Evolutionary conservation across 106 monocot genomes (phyloP).

Genomic region (Hemerocallis citrina): DNA sequence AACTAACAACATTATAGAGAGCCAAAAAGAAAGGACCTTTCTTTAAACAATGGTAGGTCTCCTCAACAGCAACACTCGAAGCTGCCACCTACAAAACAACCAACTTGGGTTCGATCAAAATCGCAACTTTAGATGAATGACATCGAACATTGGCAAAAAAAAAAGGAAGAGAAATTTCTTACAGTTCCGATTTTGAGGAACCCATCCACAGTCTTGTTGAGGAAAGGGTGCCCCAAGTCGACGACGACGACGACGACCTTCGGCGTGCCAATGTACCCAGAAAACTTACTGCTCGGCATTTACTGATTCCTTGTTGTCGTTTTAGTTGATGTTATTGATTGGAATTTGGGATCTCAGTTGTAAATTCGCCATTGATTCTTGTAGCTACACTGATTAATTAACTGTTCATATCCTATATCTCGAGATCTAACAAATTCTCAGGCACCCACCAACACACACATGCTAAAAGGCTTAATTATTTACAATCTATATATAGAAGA

Average conservation of each 20-base stretch:
- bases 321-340: no score
- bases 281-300: slow-evolving; percentile 41
- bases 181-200: slow-evolving; percentile 81
- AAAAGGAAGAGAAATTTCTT: background rate
- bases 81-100: slow-evolving; percentile 34
- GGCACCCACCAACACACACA: no score
- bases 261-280: slow-evolving; percentile 27
- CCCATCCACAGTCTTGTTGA: slow-evolving; percentile 80
- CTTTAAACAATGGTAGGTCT: slow-evolving; percentile 33
- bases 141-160: background rate
- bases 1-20: background rate
- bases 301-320: background rate
- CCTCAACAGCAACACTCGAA: slow-evolving; percentile 43
- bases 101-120: background rate
- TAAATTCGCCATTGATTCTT: no score
- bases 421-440: no score
- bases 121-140: no score
- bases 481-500: no score
- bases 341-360: no score
- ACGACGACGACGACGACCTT: slow-evolving; percentile 49
- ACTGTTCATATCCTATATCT: no score
- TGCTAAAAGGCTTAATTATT: no score
- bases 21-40: slow-evolving; percentile 15
- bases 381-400: no score
- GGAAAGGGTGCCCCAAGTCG: slow-evolving; percentile 71